Percentiles rank a stretch among this genome's conserved stretches.
These are phyloP conservation scores for Cercospora zeina DNA, from an alignment of 2,329 filamentous ascomycete genomes.

Conservation along the genomic window DNA sequence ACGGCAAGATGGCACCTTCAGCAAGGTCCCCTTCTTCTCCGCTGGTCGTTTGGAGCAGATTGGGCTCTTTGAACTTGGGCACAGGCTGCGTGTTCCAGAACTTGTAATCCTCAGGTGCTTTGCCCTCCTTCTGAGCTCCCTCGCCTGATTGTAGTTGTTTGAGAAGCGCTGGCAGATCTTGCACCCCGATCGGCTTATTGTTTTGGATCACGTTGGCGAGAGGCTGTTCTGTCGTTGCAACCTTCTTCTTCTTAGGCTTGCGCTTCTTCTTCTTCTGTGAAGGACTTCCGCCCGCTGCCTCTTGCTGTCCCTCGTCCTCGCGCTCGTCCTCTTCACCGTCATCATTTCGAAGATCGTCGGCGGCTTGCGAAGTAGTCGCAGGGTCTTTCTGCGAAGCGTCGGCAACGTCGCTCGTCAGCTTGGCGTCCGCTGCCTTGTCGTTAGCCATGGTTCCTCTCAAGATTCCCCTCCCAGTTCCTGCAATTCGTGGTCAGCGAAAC, in stretches of 20 bases:
- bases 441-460: slow-evolving; percentile 15
- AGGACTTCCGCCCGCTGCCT: slow-evolving; percentile 15
- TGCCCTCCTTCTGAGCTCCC: slow-evolving; percentile 36
- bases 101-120: slow-evolving; percentile 64
- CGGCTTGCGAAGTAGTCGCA: slow-evolving; percentile 23
- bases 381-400: slow-evolving; percentile 27
- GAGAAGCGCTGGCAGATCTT: slow-evolving; percentile 37
- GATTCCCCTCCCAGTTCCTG: background rate
- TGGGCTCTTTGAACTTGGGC: slow-evolving; percentile 66
- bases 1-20: slow-evolving; percentile 82
- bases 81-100: slow-evolving; percentile 99
- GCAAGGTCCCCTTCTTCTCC: slow-evolving; percentile 56
- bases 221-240: slow-evolving; percentile 18
- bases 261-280: slow-evolving; percentile 32
- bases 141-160: slow-evolving; percentile 34
- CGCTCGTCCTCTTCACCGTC: slow-evolving; percentile 32
- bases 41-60: slow-evolving; percentile 40
- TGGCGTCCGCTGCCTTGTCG: slow-evolving; percentile 22
- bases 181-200: slow-evolving; percentile 28
- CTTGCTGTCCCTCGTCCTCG: slow-evolving; percentile 26
- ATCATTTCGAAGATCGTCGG: slow-evolving; percentile 23
- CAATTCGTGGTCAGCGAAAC: background rate
- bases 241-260: slow-evolving; percentile 36
- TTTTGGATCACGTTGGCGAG: slow-evolving; percentile 19
- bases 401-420: slow-evolving; percentile 26